Base-by-base conservation (phyloP, 2,329 filamentous ascomycete genomes). In the Talaromyces atroroseus region DNA sequence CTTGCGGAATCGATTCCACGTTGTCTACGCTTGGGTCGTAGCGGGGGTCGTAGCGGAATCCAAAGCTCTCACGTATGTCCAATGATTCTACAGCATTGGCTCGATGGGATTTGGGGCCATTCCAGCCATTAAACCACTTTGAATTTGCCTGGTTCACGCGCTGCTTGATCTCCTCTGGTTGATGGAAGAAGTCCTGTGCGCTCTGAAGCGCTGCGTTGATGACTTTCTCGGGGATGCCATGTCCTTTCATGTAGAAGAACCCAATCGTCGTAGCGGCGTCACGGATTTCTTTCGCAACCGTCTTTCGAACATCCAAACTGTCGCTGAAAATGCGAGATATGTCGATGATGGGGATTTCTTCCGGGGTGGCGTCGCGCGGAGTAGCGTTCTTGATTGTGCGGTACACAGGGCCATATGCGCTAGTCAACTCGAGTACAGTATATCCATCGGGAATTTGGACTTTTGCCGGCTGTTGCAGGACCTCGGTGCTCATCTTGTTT, bases 241-340 rank as follows among this genome's bases (percentile, higher is more conserved):
- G 62, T 52, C 64, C 60, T 24, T 60, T 61, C 47, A 66, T 57
- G 52, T 68, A 67, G 23, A 68, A 65, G 54, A 68, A 66, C 12
- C 65, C 65, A 8, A 66, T 59, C 1, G 63, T 58, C 20, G 60
- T 56, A 26, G 63, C 58, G 3, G 64, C 62, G 40, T 64, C 51
- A 26, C 60, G 57, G 20, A 65, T 47, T 11, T 59, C 32, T 14
- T 54, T 21, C 10, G 52, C 52, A 21, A 55, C 38, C 6, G 23
- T 32, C 40, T 38, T 26, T n/a, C 52, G n/a, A 24, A 16, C 18
- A 20, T 16, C 52, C 20, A 55, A 49, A 7, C 56, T 40, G n/a
- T 58, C 50, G 36, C 54, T 61, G 54, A 55, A 58, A 21, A 61
- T 57, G 16, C 54, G 21, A 18, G 38, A 34, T 6, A 61, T 36